phyloP scores from a whole-genome alignment of 2,329 filamentous ascomycete species.

The Sordariomycetes sp. region DNA sequence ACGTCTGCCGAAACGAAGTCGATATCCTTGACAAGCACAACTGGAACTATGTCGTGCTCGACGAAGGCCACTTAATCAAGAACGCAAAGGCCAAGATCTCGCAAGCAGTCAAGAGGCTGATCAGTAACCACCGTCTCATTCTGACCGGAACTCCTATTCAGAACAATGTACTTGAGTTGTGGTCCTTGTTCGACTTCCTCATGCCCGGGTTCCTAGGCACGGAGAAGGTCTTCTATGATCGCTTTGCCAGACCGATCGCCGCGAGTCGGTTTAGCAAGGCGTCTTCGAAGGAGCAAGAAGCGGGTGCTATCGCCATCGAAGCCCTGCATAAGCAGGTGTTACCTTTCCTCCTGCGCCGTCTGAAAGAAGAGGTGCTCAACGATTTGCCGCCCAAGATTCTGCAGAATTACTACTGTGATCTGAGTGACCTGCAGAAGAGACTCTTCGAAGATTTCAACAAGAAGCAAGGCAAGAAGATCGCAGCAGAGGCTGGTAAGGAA shows the following conservation, averaged over 20 bases:
- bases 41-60: constrained; percentile 96
- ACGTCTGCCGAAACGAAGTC: constrained; percentile 94
- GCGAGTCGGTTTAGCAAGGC: constrained; percentile 94
- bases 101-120: constrained; percentile 78
- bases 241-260: constrained; percentile 90
- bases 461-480: constrained; percentile 83
- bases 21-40: constrained; percentile 73
- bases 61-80: constrained; percentile 97
- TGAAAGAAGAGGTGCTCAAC: constrained; percentile 96
- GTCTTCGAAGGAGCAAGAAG: constrained; percentile 96
- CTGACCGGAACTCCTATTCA: constrained; percentile 95
- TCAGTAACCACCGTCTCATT: constrained; percentile 91
- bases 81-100: constrained; percentile 97
- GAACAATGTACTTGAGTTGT: constrained; percentile 93
- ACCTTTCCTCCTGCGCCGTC: constrained; percentile 86
- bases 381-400: constrained; percentile 96
- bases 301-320: constrained; percentile 90
- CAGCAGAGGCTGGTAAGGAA: constrained; percentile 70
- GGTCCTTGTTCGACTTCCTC: constrained; percentile 96
- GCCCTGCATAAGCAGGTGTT: constrained; percentile 98
- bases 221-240: constrained; percentile 89
- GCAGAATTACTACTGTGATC: constrained; percentile 98
- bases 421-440: constrained; percentile 88
- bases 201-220: constrained; percentile 98
- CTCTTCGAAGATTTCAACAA: constrained; percentile 95